Evolutionary conservation across 768 basidiomycete genomes (phyloP).

Genomic region (Lactifluus volemus): DNA sequence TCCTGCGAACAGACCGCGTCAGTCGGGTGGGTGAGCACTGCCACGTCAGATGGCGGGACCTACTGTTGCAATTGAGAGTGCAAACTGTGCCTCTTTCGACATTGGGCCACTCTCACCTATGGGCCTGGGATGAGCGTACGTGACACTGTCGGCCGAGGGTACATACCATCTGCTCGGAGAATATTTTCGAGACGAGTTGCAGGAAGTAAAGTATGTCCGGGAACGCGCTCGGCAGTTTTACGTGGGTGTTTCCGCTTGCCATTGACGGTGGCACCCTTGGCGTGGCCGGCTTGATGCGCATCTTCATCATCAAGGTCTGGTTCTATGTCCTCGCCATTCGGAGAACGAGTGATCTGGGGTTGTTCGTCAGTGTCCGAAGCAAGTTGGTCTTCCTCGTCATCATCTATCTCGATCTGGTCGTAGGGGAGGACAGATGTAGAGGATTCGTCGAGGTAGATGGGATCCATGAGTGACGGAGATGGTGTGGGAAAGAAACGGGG

Average conservation of each 20-base stretch:
- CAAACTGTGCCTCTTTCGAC: conserved; percentile 21
- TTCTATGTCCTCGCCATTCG: conserved; percentile 19
- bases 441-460: conserved; percentile 18
- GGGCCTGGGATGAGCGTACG: neutral
- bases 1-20: conserved; percentile 12
- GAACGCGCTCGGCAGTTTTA: conserved; percentile 17
- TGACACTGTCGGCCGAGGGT: neutral
- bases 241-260: conserved; percentile 16
- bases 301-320: conserved; percentile 18
- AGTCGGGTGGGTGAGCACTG: neutral
- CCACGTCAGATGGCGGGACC: conserved; percentile 8
- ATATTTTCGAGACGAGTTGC: conserved; percentile 19
- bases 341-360: neutral
- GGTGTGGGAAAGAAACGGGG: conserved; percentile 8
- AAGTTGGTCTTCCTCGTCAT: conserved; percentile 21
- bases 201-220: conserved; percentile 17
- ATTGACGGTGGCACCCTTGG: neutral
- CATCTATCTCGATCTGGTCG: conserved; percentile 19
- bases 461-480: conserved; percentile 15
- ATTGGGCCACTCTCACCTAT: conserved; percentile 19
- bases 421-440: conserved; percentile 1
- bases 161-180: conserved; percentile 19
- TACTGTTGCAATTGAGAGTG: conserved; percentile 18
- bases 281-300: neutral
- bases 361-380: conserved; percentile 17